phyloP scores from a whole-genome alignment of 768 basidiomycete species.

The Sporobolomyces pararoseus region DNA sequence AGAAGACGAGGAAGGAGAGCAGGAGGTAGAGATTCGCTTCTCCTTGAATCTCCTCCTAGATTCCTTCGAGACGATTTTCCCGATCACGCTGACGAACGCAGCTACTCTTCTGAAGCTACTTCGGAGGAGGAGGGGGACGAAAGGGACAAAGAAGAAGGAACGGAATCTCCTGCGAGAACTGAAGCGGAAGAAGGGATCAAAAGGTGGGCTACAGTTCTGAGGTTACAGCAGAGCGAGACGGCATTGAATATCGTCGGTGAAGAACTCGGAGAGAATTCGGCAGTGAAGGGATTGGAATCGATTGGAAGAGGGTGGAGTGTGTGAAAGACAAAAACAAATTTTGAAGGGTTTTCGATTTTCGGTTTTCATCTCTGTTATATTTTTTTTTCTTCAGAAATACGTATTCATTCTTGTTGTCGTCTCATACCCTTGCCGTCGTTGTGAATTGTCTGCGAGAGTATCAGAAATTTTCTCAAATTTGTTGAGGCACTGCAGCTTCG shows the following conservation, averaged over 20 bases:
- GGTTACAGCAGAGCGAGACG: neutral
- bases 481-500: too few species aligned
- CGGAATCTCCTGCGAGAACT: slow-evolving; percentile 2
- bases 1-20: too few species aligned
- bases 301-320: slow-evolving; percentile 8
- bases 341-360: neutral
- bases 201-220: slow-evolving; percentile 17
- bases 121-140: neutral
- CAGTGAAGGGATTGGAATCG: neutral
- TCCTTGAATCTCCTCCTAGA: slow-evolving; percentile 16
- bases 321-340: neutral
- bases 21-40: slow-evolving; percentile 9
- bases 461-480: too few species aligned
- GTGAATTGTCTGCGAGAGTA: too few species aligned
- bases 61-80: neutral
- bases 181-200: slow-evolving; percentile 21
- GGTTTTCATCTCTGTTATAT: too few species aligned
- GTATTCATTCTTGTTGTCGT: too few species aligned
- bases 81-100: neutral
- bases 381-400: too few species aligned
- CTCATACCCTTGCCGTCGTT: too few species aligned
- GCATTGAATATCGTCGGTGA: neutral
- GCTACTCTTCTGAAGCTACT: neutral
- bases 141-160: neutral
- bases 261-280: neutral